These are phyloP conservation scores for Verticillium zaregamsianum DNA, from an alignment of 2,329 filamentous ascomycete species.

Conservation along the genomic window DNA sequence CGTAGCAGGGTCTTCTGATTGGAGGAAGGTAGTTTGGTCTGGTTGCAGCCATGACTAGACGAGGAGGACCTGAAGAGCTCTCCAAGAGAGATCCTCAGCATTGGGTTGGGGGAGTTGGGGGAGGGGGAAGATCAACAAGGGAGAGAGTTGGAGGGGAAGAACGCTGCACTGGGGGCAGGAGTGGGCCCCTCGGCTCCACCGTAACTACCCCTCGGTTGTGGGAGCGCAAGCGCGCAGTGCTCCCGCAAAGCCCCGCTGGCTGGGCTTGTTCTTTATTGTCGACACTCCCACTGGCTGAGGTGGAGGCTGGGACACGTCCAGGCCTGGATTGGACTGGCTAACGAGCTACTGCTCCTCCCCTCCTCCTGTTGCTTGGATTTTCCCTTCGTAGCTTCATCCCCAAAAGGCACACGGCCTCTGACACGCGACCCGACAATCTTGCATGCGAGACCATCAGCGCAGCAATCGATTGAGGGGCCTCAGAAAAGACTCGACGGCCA, in stretches of 20 bases:
- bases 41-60: too few relatives aligned
- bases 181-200: background rate
- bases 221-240: background rate
- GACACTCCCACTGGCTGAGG: background rate
- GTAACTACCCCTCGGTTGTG: background rate
- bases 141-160: background rate
- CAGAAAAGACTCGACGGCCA: background rate
- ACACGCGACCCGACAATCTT: background rate
- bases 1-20: background rate
- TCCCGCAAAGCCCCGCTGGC: background rate
- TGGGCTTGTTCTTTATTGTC: background rate
- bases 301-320: background rate
- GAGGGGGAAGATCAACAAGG: background rate
- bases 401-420: background rate
- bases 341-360: background rate
- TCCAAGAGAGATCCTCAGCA: background rate
- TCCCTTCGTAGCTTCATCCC: background rate
- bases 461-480: background rate
- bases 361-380: background rate
- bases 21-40: background rate
- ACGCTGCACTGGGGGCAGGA: background rate
- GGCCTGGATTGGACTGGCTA: background rate
- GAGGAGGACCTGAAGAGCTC: background rate
- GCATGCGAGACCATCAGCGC: background rate
- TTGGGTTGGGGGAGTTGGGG: background rate